Conservation (phyloP, 1,139 yeast genomes). For the Magnusiomyces fungicola region DNA sequence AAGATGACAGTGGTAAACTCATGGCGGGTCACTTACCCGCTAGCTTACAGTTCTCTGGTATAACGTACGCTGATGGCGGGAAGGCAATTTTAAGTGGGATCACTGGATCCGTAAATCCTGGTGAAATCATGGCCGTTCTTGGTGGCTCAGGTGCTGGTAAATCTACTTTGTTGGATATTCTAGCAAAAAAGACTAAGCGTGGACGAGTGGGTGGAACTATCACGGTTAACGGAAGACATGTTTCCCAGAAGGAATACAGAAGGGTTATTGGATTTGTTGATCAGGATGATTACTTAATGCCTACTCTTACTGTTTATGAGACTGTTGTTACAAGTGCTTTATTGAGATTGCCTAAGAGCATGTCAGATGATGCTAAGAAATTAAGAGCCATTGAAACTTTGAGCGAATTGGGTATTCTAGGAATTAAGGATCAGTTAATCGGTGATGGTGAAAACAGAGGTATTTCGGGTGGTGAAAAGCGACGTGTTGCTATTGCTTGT, state of each 20-base stretch:
- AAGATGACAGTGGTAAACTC: constrained; percentile 31
- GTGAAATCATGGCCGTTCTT: constrained; percentile 91
- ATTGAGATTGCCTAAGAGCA: constrained; percentile 70
- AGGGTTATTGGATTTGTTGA: constrained; percentile 92
- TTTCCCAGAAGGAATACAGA: constrained; percentile 39
- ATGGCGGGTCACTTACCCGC: constrained; percentile 60
- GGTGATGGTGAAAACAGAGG: constrained; percentile 90
- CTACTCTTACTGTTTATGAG: constrained; percentile 91
- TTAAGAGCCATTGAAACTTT: constrained; percentile 78
- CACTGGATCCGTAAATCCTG: constrained; percentile 73
- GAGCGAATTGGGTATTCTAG: constrained; percentile 73
- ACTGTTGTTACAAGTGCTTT: constrained; percentile 90
- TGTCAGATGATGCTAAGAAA: constrained; percentile 67
- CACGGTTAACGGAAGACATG: constrained; percentile 57
- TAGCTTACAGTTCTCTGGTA: constrained; percentile 63
- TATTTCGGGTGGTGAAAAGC: constrained; percentile 86
- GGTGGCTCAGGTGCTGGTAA: constrained; percentile 99
- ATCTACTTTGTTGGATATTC: constrained; percentile 81
- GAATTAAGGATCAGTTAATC: constrained; percentile 75
- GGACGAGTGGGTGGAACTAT: constrained; percentile 63
- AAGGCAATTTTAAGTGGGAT: constrained; percentile 51
- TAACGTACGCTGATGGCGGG: constrained; percentile 56
- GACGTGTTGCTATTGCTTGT: constrained; percentile 75
- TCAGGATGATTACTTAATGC: constrained; percentile 85
- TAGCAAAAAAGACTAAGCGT: constrained; percentile 79